Base-by-base conservation (phyloP, 2,329 filamentous ascomycete species). In the Fusarium camptoceras region DNA sequence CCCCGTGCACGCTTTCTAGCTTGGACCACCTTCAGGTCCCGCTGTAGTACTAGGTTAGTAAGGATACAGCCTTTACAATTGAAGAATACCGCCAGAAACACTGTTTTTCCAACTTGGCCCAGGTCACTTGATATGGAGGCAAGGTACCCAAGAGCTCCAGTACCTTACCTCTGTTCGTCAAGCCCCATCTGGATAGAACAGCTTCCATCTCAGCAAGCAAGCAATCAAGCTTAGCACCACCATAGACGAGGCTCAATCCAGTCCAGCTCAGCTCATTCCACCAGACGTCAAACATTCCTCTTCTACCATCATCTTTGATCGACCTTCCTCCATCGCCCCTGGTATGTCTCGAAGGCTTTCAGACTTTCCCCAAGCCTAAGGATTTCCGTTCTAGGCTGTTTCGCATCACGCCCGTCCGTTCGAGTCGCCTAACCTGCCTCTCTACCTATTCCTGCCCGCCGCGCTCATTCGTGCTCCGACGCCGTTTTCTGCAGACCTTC, bases 211-310 rank as follows among this genome's bases (percentile, higher is more conserved):
- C 34, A 37, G 34, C 34, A 42, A 71, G 72, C 65, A 51, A 51
- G 49, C 61, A 55, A 67, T 57, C 42, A 70, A 70, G 54, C 54
- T 70, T 51, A 70, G 62, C 50, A 64, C 37, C 30, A 46, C 39
- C 47, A 27, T 25, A 63, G 39, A 57, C 43, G 44, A 65, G 62
- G 59, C 72, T 70, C 68, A 64, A 59, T 63, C 55, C 61, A 68
- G 60, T 46, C 58, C 66, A 73, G 67, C 69, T 70, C 73, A 74
- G 69, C 65, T 72, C 73, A 74, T 75, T 75, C 72, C 72, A 72
- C 70, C 62, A 66, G 54, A 72, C 70, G 47, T 73, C 66, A 62
- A 72, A 61, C 73, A 75, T 75, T 75, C 73, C 70, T 75, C 72
- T 62, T 70, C 73, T 70, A 27, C 59, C 73, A 75, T 75, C 73